Base-by-base conservation (phyloP, 164 flowering plant species). In the Nymphaea thermarum region DNA sequence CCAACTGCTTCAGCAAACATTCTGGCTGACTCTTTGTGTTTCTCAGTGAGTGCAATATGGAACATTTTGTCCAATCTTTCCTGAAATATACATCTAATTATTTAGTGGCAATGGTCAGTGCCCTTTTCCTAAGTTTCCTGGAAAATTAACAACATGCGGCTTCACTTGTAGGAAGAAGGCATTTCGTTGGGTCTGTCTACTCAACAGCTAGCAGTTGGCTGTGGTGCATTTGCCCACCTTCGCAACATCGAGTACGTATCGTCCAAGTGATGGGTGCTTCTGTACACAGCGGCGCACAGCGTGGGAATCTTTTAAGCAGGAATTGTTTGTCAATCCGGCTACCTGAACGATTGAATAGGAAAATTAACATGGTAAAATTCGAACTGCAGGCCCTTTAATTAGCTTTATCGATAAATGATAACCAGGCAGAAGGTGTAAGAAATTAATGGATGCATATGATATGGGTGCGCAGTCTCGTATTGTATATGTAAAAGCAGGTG, bases 251-350 rank as follows among this genome's bases (percentile, higher is more conserved):
- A 95, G 96, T 67, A 95, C 98, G 80, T 82, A 77, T 62, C 77
- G 69, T 45, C 99, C 95, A 73, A 95, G 96, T 74, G 65, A 42
- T 61, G 66, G 80, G 72, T 88, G 76, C 77, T 83, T 82, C 71
- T 80, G 79, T 43, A 89, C 90, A 81, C 99, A 95, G 44, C 75
- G 89, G 15, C 96, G 96, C 68, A 95, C 91, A 71, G 83, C 81
- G 79, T 89, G 96, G 69, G 96, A 64, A 65, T 83, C 93, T 3
- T 69, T 51, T 62, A 78, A 63, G 75, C 79, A 84, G 45, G 99
- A 90, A 79, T 95, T 95, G 84, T 95, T 95, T 71, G 98, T 92
- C 76, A 95, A 76, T 65, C 99, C 99, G 66, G 96, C 93, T 77
- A 95, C 85, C 99, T 95, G 76, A 75, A 43, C 67, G 11, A 45